Evolutionary conservation across 257 asterid species (phyloP), one percentile per base, ranked within the genome.

Genomic region (Jacaranda mimosifolia): DNA sequence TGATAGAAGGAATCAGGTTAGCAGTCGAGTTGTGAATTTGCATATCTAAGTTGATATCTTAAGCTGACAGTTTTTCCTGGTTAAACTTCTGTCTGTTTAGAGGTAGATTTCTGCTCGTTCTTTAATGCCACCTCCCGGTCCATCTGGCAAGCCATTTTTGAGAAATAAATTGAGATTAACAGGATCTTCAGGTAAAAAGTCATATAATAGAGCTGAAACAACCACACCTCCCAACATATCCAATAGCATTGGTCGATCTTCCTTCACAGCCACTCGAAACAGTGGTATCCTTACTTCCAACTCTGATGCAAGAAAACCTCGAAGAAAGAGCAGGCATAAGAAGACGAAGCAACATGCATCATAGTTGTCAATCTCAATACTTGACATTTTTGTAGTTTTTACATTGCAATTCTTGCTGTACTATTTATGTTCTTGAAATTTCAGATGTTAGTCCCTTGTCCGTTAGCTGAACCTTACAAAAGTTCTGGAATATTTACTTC

Each of bases 51-150:
- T 39, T 21, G 21, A 79, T 26, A 32, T 45, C 73, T 15, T 14
- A 65, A 69, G 40, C 83, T 58, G 46, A 62, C 45, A 3, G 5
- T 55, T 74, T 36, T 49, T 32, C 9, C 12, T n/a, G 45, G 35
- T 60, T 68, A 26, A 63, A 65, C 55, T 60, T 65, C 49, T 70
- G 38, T 77, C 75, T 45, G 14, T 79, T 68, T 85, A 94, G 99
- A 90, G 81, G 80, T 94, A 88, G 80, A 82, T 89, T 70, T 89
- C 97, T 63, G 98, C 97, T 71, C 97, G 97, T 77, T 93, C 89
- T 79, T 85, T 90, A 52, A 93, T 95, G 99, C 99, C 97, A 14
- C 98, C 98, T 49, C 97, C 98, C 43, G 90, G 96, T 76, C 94
- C 97, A 79, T 90, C 97, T 9, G 75, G 83, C 55, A 92, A 87